Evolutionary conservation across 2,329 filamentous ascomycete species (phyloP), one percentile per base, ranked within the genome.

Genomic region (Microdochium paspali): DNA sequence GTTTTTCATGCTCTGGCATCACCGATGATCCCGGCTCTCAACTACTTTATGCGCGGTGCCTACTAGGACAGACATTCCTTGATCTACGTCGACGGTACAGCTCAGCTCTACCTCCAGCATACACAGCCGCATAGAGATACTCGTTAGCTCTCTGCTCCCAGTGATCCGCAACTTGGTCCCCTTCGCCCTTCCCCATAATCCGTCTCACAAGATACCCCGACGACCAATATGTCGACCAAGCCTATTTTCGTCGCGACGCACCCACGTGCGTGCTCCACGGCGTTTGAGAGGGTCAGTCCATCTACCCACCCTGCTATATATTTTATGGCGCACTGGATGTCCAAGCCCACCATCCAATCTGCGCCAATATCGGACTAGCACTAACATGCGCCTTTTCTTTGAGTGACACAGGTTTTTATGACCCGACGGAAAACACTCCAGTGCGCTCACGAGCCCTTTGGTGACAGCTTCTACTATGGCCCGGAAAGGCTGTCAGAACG

Each of bases 381-480:
- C 31, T 12, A 44, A 35, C 35, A 24, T 44, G 40, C 50, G 49
- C 47, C 46, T 40, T 50, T 55, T 24, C 52, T 53, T 42, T 44
- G 50, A 49, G 47, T 48, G 44, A 45, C 47, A 35, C 56, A 93
- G 87, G 90, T 97, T 54, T 97, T 98, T 67, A 96, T 97, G 91
- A 95, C 90, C 58, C 85, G 89, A 56, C 79, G 80, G 57, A 84
- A 95, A 61, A 82, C 76, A 47, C 77, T 97, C 50, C 76, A 84
- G 58, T 95, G 88, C 63, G 76, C 93, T 57, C 93, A 97, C 66
- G 93, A 98, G 71, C 93, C 93, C 4, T 97, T 97, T 67, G 91
- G 91, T 47, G 93, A 97, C 68, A 87, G 90, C 51, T 97, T 91
- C 64, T 97, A 97, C 71, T 97, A 85, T 62, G 91, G 93, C 46